Percentiles rank a stretch among this genome's conserved stretches.
These are phyloP conservation scores for Hygrocybe coccinea DNA, from an alignment of 768 basidiomycete species.

Conservation along the genomic window DNA sequence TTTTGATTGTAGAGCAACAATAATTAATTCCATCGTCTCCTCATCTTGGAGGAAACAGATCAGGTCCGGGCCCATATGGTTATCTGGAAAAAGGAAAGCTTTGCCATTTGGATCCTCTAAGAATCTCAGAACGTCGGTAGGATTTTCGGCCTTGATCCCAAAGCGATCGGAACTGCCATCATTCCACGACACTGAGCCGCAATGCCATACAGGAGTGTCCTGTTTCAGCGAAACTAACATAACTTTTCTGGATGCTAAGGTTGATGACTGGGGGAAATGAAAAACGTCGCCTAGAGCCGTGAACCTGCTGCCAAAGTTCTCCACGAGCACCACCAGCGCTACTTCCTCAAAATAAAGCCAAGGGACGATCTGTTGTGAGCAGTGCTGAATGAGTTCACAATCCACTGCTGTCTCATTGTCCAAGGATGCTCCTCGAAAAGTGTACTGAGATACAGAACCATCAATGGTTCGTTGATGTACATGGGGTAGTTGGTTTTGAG, in stretches of 20 bases:
- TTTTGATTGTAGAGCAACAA: conserved; percentile 3
- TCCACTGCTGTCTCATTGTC: conserved; percentile 6
- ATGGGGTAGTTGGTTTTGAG: conserved; percentile 6
- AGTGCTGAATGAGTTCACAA: not conserved
- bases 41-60: conserved; percentile 11
- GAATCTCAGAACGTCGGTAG: conserved; percentile 3
- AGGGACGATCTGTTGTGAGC: not conserved
- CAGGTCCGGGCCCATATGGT: conserved; percentile 10
- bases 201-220: not conserved
- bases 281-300: conserved; percentile 1
- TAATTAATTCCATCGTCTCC: conserved; percentile 7
- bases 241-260: conserved; percentile 3
- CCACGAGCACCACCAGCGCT: not conserved
- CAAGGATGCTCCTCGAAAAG: conserved; percentile 6
- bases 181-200: conserved; percentile 9
- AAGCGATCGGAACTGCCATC: conserved; percentile 8
- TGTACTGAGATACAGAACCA: conserved; percentile 11
- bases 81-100: conserved; percentile 9
- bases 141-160: conserved; percentile 5
- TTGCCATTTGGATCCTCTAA: conserved; percentile 3
- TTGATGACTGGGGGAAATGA: not conserved
- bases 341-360: not conserved
- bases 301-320: conserved; percentile 2
- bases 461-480: conserved; percentile 16
- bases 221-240: conserved; percentile 9